phyloP scores from a whole-genome alignment of 176 grass and related monocot genomes.

The Aegilops umbellulata region DNA sequence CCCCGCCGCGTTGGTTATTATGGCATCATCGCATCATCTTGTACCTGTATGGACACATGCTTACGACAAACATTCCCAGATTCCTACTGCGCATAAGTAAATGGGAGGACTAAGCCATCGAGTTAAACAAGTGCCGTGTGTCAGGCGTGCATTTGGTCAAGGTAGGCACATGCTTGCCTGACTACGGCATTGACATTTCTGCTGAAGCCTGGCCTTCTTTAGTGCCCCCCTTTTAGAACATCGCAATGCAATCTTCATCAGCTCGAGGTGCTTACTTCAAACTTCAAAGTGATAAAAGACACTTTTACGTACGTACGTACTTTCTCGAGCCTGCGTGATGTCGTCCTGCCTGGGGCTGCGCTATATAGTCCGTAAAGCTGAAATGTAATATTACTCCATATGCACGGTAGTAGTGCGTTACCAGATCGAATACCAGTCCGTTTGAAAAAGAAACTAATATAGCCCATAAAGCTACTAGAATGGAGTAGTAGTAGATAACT shows the following conservation, averaged over 20 bases:
- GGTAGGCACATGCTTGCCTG: background rate
- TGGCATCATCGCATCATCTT: background rate
- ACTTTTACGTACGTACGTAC: background rate
- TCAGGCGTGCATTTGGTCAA: background rate
- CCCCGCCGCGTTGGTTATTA: background rate
- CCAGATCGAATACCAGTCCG: background rate
- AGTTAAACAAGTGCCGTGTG: background rate
- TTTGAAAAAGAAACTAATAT: background rate
- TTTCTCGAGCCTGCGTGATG: constrained; percentile 30
- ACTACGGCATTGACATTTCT: background rate
- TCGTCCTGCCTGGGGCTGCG: background rate
- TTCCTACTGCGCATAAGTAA: background rate
- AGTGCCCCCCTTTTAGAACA: background rate
- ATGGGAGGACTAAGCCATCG: background rate
- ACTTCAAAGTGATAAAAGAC: constrained; percentile 4
- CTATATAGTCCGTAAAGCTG: background rate
- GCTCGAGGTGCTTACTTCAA: constrained; percentile 24
- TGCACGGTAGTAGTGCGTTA: background rate
- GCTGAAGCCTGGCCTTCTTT: background rate
- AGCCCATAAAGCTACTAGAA: constrained; percentile 9
- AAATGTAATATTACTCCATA: background rate
- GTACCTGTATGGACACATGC: constrained; percentile 1
- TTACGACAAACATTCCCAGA: background rate
- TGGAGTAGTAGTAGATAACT: background rate
- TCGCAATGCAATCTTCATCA: background rate